These are phyloP conservation scores for Chiua virens DNA, from an alignment of 768 basidiomycete species.

Conservation along the genomic window DNA sequence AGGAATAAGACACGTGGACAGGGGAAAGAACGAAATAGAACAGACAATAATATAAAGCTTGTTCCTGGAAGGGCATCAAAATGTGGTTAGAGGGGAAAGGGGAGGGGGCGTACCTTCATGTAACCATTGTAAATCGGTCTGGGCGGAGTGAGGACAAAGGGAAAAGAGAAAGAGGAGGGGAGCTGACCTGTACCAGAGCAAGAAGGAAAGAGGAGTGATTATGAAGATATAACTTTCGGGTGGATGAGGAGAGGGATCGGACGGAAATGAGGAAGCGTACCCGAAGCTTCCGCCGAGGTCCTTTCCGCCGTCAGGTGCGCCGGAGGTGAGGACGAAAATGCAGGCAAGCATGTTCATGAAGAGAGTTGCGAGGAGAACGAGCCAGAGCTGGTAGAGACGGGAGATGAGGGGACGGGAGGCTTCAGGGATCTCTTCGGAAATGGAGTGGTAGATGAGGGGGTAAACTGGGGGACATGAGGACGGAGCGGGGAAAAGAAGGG, in stretches of 20 bases:
- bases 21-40: constrained; percentile 15
- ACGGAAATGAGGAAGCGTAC: constrained; percentile 43
- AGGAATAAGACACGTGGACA: constrained; percentile 6
- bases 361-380: constrained; percentile 79
- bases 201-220: constrained; percentile 78
- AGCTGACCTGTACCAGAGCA: constrained; percentile 91
- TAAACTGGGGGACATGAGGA: constrained; percentile 58
- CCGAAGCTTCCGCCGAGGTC: constrained; percentile 83
- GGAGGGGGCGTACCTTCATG: constrained; percentile 70
- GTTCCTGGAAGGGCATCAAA: constrained; percentile 59
- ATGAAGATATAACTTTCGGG: constrained; percentile 69
- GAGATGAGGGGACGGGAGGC: constrained; percentile 76
- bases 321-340: constrained; percentile 80
- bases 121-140: constrained; percentile 97
- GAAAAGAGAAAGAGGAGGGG: constrained; percentile 7
- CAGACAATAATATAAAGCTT: constrained; percentile 92
- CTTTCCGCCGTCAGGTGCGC: constrained; percentile 70
- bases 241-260: constrained; percentile 15
- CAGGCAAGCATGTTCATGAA: constrained; percentile 90
- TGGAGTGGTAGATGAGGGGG: constrained; percentile 93
- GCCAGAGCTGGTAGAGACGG: constrained; percentile 91
- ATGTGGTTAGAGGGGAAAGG: constrained; percentile 23
- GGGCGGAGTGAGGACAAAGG: constrained; percentile 9
- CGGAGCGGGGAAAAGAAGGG: constrained; percentile 10
- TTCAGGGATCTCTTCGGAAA: constrained; percentile 86